Evolutionary conservation across 331 rosid genomes (phyloP), one percentile per base, ranked within the genome.

Genomic region (Rhamnella rubrinervis): DNA sequence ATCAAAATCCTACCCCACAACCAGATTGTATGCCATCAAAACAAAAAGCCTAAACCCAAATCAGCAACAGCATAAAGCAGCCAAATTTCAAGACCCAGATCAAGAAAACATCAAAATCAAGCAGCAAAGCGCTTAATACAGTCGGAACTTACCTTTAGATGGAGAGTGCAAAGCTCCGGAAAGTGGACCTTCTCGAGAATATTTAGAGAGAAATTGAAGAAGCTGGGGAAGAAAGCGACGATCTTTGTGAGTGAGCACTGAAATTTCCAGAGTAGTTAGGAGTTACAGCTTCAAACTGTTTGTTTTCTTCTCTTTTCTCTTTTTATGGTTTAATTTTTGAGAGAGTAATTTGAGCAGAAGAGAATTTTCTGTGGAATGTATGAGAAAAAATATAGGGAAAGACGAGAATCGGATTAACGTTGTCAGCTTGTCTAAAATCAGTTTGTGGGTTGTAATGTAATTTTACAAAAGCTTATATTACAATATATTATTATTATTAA

Each of bases 21-120:
- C 65, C 77, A 64, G 74, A 56, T 65, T 71, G 47, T 66, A 68
- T 76, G 49, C 77, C 84, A 85, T 77, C 77, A 75, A 80, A 75
- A 63, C 78, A 77, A 61, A 57, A 73, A 65, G 20, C 37, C 17
- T 31, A 59, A 65, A 23, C 59, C 53, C 16, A 61, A 68, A 26
- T 44, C 59, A 21, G 28, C 62, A n/a, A 59, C 7, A 55, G 28
- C 41, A 19, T 71, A 53, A 56, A 70, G 41, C 62, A 75, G 61
- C 69, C 61, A 64, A 56, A 77, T 75, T 50, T 55, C 28, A 68
- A 72, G 63, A 61, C 79, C 69, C 84, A 55, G 71, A 79, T 79
- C 59, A 68, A 31, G 64, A 80, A 75, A 76, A 61, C 67, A 73
- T 7, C 52, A 40, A 59, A 80, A 72, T 38, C 26, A 50, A 25